Conservation (phyloP, 2,329 filamentous ascomycete genomes). For the Pseudogymnoascus sp. region DNA sequence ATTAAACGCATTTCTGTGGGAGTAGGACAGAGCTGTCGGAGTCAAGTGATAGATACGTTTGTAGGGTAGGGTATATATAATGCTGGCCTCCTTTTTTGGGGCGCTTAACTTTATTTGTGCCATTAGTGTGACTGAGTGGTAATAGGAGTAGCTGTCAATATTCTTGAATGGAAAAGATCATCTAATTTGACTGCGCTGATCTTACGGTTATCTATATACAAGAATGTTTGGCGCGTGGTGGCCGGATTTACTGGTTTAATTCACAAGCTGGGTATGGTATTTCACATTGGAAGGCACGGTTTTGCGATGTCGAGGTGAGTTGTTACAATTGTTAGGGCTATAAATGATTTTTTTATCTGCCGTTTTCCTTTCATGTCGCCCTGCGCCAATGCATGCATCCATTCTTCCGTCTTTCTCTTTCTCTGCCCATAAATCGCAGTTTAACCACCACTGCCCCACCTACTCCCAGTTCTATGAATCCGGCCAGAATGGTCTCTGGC, state of each 20-base stretch:
- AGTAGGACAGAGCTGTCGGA: background rate
- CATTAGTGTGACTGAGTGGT: background rate
- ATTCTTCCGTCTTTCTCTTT: background rate
- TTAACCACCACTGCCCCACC: background rate
- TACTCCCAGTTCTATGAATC: conserved; percentile 1
- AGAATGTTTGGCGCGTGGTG: background rate
- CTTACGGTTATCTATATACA: background rate
- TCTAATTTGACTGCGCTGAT: background rate
- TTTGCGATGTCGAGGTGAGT: background rate
- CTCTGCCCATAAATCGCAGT: background rate
- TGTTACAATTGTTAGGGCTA: conserved; percentile 4
- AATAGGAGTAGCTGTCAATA: background rate
- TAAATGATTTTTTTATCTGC: conserved; percentile 5
- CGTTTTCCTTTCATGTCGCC: background rate
- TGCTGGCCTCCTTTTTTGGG: background rate
- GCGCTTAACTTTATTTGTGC: background rate
- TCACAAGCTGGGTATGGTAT: background rate
- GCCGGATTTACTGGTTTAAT: background rate
- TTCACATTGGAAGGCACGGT: background rate
- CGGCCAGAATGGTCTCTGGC: background rate
- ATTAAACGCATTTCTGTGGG: conserved; percentile 1
- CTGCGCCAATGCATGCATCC: background rate
- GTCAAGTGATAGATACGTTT: background rate
- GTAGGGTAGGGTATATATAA: conserved; percentile 6
- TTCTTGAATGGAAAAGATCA: background rate